Base-by-base conservation (phyloP, 345 rosid species). In the Mangifera indica region DNA sequence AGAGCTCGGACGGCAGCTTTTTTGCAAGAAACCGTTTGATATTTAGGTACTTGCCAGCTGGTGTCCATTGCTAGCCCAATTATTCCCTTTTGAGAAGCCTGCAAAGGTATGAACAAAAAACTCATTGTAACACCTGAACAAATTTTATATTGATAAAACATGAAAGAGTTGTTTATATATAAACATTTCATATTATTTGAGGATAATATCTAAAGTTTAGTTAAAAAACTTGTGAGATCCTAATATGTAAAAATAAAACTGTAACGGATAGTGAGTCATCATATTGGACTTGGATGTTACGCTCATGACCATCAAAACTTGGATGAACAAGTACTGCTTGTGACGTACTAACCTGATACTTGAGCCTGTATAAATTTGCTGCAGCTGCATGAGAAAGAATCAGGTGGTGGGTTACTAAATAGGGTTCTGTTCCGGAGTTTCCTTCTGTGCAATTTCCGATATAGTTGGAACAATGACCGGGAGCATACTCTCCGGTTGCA, bases 381-480 rank as follows among this genome's bases (percentile, higher is more conserved):
- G 77, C 83, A 21, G 56, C 40, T 0, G 85, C 84, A 45, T 82
- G 85, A 48, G 82, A 76, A 52, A 84, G 85, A 54, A 84, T 13
- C 70, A 81, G n/a, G 56, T 82, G 24, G 63, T 84, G 84, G 0
- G 64, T 73, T 0, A 73, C 85, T 1, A 61, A 14, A 73, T 81
- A 85, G 4, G 86, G 88, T 63, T 85, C 80, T 0, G 80, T 80
- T 5, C 77, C 81, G 9, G 84, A 82, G 42, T 85, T 61, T 0
- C 88, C 84, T 3, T 21, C 25, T 0, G 69, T 65, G 71, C 89
- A 87, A 25, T 80, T 82, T 4, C 79, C 72, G 0, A 51, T 54
- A 13, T 74, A 86, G n/a, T 54, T 70, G 0, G 87, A 84, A 69
- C 90, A 86, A 53, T 82, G 77, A 24, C 85, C 87, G 0, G 86